Percentiles rank a stretch among this genome's conserved stretches.
These are phyloP conservation scores for Tolypocladium sp. DNA, from an alignment of 2,329 filamentous ascomycete genomes.

Conservation along the genomic window DNA sequence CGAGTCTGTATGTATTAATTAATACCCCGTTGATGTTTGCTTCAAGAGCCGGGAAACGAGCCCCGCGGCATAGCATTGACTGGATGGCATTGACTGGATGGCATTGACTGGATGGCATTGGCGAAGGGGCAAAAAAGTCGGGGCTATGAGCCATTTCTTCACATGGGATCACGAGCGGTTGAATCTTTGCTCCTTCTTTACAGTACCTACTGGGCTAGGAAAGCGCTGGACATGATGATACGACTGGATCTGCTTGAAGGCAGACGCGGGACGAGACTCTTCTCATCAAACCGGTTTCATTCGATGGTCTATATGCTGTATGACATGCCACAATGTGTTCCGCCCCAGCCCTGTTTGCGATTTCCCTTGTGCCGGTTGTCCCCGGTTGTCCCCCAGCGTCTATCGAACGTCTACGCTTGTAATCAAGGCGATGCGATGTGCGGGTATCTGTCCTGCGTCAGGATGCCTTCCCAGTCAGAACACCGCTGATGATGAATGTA, in stretches of 20 bases:
- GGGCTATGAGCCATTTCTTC: not conserved
- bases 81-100: conserved; percentile 3
- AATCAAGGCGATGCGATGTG: not conserved
- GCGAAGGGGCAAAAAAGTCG: not conserved
- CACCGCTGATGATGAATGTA: not conserved
- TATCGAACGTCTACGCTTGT: not conserved
- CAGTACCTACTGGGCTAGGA: not conserved
- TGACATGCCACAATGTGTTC: not conserved
- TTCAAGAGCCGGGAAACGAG: not conserved
- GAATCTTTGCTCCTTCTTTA: not conserved
- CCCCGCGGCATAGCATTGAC: not conserved
- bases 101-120: conserved; percentile 2
- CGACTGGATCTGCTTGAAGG: not conserved
- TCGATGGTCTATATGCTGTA: not conserved
- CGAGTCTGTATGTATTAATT: not conserved
- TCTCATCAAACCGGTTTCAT: not conserved
- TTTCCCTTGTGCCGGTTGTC: not conserved
- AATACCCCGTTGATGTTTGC: not conserved
- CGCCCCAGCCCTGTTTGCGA: not conserved
- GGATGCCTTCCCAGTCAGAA: not conserved
- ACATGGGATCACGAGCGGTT: not conserved
- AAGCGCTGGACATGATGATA: not conserved
- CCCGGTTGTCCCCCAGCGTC: too few relatives aligned
- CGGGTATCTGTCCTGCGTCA: not conserved
- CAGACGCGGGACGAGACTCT: not conserved